A percentile compares a stretch with the other conserved stretches of the same genome.
phyloP scores from a whole-genome alignment of 2,329 filamentous ascomycete species.

The Penicillium sp. region DNA sequence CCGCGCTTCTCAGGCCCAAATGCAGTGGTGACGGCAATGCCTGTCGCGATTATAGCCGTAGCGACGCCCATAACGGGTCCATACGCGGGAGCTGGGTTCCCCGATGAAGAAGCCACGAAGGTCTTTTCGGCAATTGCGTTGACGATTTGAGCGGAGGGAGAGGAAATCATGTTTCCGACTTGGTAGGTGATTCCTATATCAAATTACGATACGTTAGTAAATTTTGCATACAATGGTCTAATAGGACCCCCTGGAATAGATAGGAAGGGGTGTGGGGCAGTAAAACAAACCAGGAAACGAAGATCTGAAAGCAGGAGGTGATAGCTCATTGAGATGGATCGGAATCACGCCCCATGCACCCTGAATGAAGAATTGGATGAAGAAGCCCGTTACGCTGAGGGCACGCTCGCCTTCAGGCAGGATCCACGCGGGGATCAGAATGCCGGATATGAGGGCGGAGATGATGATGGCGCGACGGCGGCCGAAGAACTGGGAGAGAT shows the following conservation, averaged over 20 bases:
- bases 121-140: slow-evolving; percentile 61
- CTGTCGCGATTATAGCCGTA: slow-evolving; percentile 64
- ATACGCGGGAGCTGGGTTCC: slow-evolving; percentile 50
- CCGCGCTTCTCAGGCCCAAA: slow-evolving; percentile 68
- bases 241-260: no score
- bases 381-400: slow-evolving; percentile 29
- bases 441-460: slow-evolving; percentile 55
- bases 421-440: slow-evolving; percentile 63
- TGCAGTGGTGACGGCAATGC: slow-evolving; percentile 59
- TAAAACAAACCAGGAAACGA: slow-evolving; percentile 59
- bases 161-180: slow-evolving; percentile 56
- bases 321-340: slow-evolving; percentile 69
- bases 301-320: slow-evolving; percentile 62
- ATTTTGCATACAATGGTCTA: no score
- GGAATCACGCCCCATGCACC: slow-evolving; percentile 62
- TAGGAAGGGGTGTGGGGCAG: no score
- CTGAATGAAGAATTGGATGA: slow-evolving; percentile 58
- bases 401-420: slow-evolving; percentile 41
- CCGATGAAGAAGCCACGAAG: slow-evolving; percentile 50
- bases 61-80: slow-evolving; percentile 67
- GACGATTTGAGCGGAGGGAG: slow-evolving; percentile 65
- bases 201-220: no score
- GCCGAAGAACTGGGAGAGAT: slow-evolving; percentile 65
- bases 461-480: slow-evolving; percentile 51
- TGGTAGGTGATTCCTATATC: no score